Evolutionary conservation across 1,284 basidiomycete genomes (phyloP).

Genomic region (Phellopilus nigrolimitatus): DNA sequence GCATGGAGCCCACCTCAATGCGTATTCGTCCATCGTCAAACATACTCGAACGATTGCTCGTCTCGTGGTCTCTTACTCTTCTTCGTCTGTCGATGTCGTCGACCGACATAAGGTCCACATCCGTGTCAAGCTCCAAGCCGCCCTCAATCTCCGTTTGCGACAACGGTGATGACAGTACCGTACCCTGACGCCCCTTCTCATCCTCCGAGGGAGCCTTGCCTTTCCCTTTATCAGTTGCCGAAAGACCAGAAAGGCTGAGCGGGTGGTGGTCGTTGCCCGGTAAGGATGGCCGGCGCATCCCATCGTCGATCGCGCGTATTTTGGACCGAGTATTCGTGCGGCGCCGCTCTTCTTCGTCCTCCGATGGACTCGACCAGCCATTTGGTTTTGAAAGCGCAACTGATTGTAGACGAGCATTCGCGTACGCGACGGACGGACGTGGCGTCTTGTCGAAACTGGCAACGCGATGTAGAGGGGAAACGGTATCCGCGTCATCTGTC

Average conservation of each 20-base stretch:
- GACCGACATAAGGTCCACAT: conserved; percentile 29
- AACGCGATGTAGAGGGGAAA: conserved; percentile 24
- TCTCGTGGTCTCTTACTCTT: conserved; percentile 6
- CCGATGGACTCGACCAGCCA: conserved; percentile 17
- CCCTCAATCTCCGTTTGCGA: conserved; percentile 24
- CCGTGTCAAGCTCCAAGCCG: conserved; percentile 34
- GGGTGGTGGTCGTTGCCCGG: conserved; percentile 31
- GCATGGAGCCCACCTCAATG: conserved; percentile 15
- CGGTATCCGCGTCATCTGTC: conserved; percentile 11
- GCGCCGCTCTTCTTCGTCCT: conserved; percentile 28
- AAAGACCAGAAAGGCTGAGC: neutral
- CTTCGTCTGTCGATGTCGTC: conserved; percentile 15
- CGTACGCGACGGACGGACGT: conserved; percentile 32
- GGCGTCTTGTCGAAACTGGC: conserved; percentile 33
- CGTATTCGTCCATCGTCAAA: conserved; percentile 4
- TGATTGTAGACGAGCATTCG: conserved; percentile 18
- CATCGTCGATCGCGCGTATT: conserved; percentile 45
- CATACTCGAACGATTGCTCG: conserved; percentile 11
- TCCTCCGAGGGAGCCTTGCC: conserved; percentile 1
- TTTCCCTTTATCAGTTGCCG: conserved; percentile 13
- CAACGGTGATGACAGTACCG: conserved; percentile 11
- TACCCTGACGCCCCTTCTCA: neutral
- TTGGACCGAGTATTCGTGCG: conserved; percentile 34
- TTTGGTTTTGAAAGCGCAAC: conserved; percentile 19
- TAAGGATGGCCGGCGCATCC: conserved; percentile 40